Evolutionary conservation across 2,329 filamentous ascomycete genomes (phyloP), one percentile per base, ranked within the genome.

Genomic region (Fonsecaea pedrosoi): DNA sequence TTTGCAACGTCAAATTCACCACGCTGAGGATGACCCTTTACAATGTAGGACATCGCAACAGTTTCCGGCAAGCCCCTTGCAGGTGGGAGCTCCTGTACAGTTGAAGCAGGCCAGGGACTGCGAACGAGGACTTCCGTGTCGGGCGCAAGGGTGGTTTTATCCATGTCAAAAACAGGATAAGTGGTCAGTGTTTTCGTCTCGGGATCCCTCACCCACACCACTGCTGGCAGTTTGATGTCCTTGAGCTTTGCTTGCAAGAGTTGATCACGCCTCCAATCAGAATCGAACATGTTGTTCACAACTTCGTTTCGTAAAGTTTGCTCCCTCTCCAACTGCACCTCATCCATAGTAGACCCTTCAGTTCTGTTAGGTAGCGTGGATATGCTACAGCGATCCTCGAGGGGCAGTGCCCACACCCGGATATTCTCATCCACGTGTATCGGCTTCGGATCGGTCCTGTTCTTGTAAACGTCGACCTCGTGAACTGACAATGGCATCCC

Each of bases 41-140:
- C 85, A 65, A 99, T 89, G 78, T 99, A 99, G 65, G 90, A 96
- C 72, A 97, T 82, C 5, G 92, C 89, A 55, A 89, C 87, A 34
- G 82, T 81, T 0, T 87, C 87, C 4, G 89, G 90, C 21, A 73
- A 58, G 54, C 64, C 68, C 21, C 82, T 80, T 0, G 92, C 91
- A 0, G 82, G 83, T 0, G 95, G 95, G 2, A 98, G 83, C 13
- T 77, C 79, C 15, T 84, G 76, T 10, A 93, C 80, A 64, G 84
- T 78, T 4, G 90, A 87, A 15, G 87, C 91, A 10, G 92, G 92
- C 92, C 92, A 96, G 1, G 92, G 92, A 70, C 86, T 86, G 13
- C 92, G 86, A 4, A 92, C 87, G 32, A 92, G 80, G 0, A 96
- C 92, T 4, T 83, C 88, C 60, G 91, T 86, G 74, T 93, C 82